Percentiles rank a stretch among this genome's conserved stretches.
These are phyloP conservation scores for Omphalea diandra DNA, from an alignment of 441 rosid genomes.

Conservation along the genomic window DNA sequence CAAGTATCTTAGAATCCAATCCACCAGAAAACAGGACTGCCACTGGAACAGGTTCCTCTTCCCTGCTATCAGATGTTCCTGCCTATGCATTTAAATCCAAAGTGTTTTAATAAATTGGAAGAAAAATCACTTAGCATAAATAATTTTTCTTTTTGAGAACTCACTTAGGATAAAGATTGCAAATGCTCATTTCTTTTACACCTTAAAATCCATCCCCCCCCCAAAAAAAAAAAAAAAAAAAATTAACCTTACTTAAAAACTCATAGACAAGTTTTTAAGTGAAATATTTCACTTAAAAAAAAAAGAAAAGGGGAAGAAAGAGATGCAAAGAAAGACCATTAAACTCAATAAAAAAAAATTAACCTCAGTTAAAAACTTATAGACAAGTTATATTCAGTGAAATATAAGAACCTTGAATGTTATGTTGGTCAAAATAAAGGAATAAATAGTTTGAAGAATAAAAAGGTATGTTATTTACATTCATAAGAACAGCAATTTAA, in stretches of 20 bases:
- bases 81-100: conserved; percentile 41
- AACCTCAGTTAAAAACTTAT: not conserved
- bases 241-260: no score
- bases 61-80: conserved; percentile 20
- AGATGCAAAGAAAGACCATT: not conserved
- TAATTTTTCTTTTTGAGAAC: no score
- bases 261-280: no score
- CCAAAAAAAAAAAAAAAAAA: no score
- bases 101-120: conserved; percentile 11
- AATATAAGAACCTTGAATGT: no score
- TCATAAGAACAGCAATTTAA: not conserved
- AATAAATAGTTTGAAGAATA: not conserved
- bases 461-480: not conserved
- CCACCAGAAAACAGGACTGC: conserved; percentile 97
- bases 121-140: not conserved
- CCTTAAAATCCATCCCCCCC: no score
- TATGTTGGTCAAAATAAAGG: not conserved
- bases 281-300: no score
- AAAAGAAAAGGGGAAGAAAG: no score
- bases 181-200: no score
- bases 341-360: not conserved
- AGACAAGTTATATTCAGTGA: not conserved
- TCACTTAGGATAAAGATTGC: no score
- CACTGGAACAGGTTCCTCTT: conserved; percentile 54
- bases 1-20: conserved; percentile 90